Evolutionary conservation across 495 filamentous ascomycete genomes (phyloP), one percentile per base, ranked within the genome.

Genomic region (Cairneyella variabilis): DNA sequence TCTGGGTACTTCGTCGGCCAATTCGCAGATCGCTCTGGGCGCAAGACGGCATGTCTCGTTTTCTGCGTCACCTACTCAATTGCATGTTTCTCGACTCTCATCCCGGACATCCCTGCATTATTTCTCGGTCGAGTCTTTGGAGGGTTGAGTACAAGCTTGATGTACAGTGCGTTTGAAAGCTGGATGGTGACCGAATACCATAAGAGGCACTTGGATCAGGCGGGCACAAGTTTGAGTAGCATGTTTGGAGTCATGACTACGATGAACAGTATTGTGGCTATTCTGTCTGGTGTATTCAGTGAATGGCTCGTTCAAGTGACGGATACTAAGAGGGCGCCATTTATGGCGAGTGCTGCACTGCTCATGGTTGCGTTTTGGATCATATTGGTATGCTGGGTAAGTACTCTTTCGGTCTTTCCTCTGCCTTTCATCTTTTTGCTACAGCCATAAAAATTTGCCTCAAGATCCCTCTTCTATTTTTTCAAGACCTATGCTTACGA

Each of bases 151-250:
- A 76, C 78, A 34, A 78, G 74, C 40, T 64, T 83, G 36, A 64
- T 82, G 50, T 81, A 77, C 59, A 75, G 67, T 49, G 75, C 71
- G 11, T 81, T 82, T 62, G 76, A 83, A 62, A 76, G 73, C 54
- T 82, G 77, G 78, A 76, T 83, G 73, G 77, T 83, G 23, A 72
- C 76, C 27, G 78, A 80, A 61, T 75, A 72, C 46, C 65, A 69
- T 52, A 56, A 63, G 25, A 63, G 62, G 17, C 63, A 64, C 25
- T 58, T 75, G 3, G 63, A 60, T 9, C 62, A 60, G 14, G 30
- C 59, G 12, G 69, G 66, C 32, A 66, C 61, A 27, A 70, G 71
- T 16, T 49, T 80, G 23, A 69, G 71, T 26, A 58, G 66, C 38
- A 71, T 76, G 45, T 81, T 78, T 62, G 77, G 78, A 3, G 53